A percentile compares a stretch with the other conserved stretches of the same genome.
These are phyloP conservation scores for Hsuehochloa calcarea DNA, from an alignment of 176 grass and related monocot species.

Conservation along the genomic window DNA sequence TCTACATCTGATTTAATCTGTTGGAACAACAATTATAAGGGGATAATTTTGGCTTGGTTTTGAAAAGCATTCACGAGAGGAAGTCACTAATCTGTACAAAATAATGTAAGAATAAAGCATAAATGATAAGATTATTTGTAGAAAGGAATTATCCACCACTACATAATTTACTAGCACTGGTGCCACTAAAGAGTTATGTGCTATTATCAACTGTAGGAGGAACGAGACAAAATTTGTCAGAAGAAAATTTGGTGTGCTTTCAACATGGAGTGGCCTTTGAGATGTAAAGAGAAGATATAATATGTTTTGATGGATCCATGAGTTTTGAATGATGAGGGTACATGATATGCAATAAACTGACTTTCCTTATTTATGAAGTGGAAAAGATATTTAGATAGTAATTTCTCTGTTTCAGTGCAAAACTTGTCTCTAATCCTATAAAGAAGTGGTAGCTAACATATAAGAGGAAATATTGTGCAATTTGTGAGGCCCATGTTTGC, in stretches of 20 bases:
- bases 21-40: slow-evolving; percentile 29
- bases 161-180: neutral
- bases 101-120: slow-evolving; percentile 21
- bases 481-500: slow-evolving; percentile 1
- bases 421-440: neutral
- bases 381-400: slow-evolving; percentile 11
- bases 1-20: slow-evolving; percentile 99
- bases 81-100: slow-evolving; percentile 16
- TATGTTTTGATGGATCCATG: neutral
- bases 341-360: neutral
- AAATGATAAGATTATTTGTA: neutral
- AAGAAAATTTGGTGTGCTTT: slow-evolving; percentile 12
- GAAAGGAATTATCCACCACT: slow-evolving; percentile 1
- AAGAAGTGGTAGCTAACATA: neutral
- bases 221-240: neutral
- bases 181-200: neutral
- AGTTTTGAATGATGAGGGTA: neutral
- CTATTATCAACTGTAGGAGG: neutral
- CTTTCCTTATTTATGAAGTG: neutral
- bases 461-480: slow-evolving; percentile 6
- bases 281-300: neutral
- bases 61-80: neutral
- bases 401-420: slow-evolving; percentile 13
- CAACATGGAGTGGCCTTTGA: neutral
- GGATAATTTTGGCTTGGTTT: slow-evolving; percentile 3